A percentile compares a stretch with the other conserved stretches of the same genome.
phyloP scores from a whole-genome alignment of 495 filamentous ascomycete genomes.

The Aspergillus leporis region DNA sequence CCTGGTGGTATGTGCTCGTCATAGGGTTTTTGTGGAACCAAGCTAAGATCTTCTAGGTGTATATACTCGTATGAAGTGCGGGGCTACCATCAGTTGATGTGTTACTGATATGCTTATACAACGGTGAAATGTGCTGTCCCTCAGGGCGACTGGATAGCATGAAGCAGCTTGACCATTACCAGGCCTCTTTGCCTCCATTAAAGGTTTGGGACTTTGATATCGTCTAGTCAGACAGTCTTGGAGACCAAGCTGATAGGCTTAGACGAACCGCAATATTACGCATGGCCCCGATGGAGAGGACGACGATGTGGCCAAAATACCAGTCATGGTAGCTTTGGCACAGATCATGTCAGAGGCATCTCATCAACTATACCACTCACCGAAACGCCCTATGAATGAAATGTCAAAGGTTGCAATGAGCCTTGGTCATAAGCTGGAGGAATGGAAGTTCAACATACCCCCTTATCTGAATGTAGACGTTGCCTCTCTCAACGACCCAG shows the following conservation, averaged over 20 bases:
- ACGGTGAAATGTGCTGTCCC: constrained; percentile 34
- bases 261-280: constrained; percentile 6
- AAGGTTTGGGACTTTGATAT: constrained; percentile 10
- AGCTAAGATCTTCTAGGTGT: constrained; percentile 16
- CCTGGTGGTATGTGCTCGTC: constrained; percentile 26
- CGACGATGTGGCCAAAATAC: constrained; percentile 29
- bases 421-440: constrained; percentile 19
- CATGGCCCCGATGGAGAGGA: constrained; percentile 27
- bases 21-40: not conserved
- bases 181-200: constrained; percentile 24
- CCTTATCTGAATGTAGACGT: constrained; percentile 20
- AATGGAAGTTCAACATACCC: constrained; percentile 25
- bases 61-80: constrained; percentile 29
- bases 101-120: not conserved
- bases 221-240: too few relatives aligned
- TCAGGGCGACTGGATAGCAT: constrained; percentile 32
- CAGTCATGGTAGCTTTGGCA: constrained; percentile 27
- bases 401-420: constrained; percentile 26
- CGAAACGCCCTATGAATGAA: constrained; percentile 19
- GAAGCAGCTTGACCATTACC: constrained; percentile 29
- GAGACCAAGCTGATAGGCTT: not conserved
- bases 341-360: constrained; percentile 32
- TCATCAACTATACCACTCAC: constrained; percentile 29
- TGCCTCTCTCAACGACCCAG: constrained; percentile 23
- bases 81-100: not conserved